phyloP scores from a whole-genome alignment of 352 stramenopile species.

The Phytophthora hibernalis region DNA sequence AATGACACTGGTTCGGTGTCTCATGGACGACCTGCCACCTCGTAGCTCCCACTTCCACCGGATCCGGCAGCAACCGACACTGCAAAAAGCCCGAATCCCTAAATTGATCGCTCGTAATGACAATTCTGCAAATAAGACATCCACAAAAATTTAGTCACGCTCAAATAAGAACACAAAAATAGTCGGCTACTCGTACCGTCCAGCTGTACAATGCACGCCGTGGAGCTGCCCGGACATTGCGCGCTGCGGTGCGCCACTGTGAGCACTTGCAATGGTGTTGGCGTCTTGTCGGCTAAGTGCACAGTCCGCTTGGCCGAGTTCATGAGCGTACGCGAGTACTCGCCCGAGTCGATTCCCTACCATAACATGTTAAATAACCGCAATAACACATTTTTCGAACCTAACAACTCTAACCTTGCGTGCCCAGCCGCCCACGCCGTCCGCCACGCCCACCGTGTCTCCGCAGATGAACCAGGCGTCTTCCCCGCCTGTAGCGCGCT shows the following conservation, averaged over 20 bases:
- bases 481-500: conserved; percentile 82
- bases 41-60: conserved; percentile 23
- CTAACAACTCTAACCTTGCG: conserved; percentile 75
- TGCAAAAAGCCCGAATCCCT: conserved; percentile 95
- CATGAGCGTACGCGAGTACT: conserved; percentile 89
- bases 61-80: conserved; percentile 71
- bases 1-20: conserved; percentile 93
- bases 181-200: conserved; percentile 45
- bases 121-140: conserved; percentile 36
- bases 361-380: neutral
- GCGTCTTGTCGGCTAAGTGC: conserved; percentile 28
- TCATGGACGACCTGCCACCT: conserved; percentile 89
- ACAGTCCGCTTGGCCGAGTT: conserved; percentile 46
- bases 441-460: conserved; percentile 83
- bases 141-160: neutral
- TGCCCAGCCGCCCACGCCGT: conserved; percentile 89
- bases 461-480: conserved; percentile 86
- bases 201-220: conserved; percentile 85
- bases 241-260: conserved; percentile 69
- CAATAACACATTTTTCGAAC: neutral
- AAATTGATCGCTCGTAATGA: conserved; percentile 91
- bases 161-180: neutral
- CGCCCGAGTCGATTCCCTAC: conserved; percentile 86
- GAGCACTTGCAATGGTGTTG: conserved; percentile 74
- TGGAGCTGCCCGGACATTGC: conserved; percentile 87